A percentile compares a stretch with the other conserved stretches of the same genome.
Evolutionary conservation across 371 early-diverging fungal species (phyloP).

Genomic region (Syncephalastrum monosporum): DNA sequence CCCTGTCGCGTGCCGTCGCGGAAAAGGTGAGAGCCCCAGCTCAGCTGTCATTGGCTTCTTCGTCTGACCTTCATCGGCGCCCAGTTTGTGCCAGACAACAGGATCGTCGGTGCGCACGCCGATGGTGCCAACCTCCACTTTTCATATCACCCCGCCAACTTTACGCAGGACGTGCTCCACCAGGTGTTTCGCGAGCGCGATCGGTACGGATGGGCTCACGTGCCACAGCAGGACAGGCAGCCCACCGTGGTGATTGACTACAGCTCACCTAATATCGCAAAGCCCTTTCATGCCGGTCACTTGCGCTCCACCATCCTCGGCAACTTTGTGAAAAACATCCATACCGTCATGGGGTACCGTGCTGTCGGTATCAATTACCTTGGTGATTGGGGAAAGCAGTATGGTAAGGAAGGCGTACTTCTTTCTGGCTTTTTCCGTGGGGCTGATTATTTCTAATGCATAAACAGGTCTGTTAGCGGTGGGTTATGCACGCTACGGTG

Average conservation of each 20-base stretch:
- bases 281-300: conserved; percentile 99
- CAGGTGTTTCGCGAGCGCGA: conserved; percentile 41
- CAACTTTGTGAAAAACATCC: conserved; percentile 88
- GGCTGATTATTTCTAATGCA: neutral
- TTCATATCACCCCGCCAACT: conserved; percentile 50
- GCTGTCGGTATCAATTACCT: conserved; percentile 95
- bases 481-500: conserved; percentile 87
- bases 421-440: neutral
- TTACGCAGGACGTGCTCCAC: conserved; percentile 50
- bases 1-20: too few species aligned
- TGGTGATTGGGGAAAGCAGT: conserved; percentile 99
- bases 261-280: conserved; percentile 99
- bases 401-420: conserved; percentile 52
- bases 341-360: conserved; percentile 86
- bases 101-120: conserved; percentile 51
- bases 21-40: too few species aligned
- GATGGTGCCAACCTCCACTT: conserved; percentile 78
- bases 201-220: conserved; percentile 30
- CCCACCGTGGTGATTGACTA: conserved; percentile 87
- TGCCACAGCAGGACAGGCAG: conserved; percentile 1
- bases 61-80: too few species aligned
- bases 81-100: conserved; percentile 26
- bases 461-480: conserved; percentile 82
- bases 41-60: too few species aligned
- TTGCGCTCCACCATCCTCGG: conserved; percentile 98